Base-by-base conservation (phyloP, 768 basidiomycete species). In the Leccinum longicurvipes region DNA sequence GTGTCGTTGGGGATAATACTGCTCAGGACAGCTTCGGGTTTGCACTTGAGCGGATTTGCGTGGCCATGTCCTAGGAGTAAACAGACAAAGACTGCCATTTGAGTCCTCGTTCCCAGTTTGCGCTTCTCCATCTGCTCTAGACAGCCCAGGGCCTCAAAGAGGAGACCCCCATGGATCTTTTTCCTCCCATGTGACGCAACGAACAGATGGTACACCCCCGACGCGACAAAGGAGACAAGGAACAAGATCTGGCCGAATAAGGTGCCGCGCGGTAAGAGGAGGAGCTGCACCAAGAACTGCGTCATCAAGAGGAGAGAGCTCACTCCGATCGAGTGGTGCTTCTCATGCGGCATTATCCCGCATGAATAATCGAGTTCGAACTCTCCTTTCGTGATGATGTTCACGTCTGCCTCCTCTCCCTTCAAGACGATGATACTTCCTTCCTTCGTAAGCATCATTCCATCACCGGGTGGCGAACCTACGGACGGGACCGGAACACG, bases 241-340 rank as follows among this genome's bases (percentile, higher is more conserved):
- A 65, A 68, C 49, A 66, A 10, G 28, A 73, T 63, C 51, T 74
- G 73, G 15, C 72, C 72, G 19, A 73, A 72, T 34, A 74, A 57
- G 14, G 60, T 62, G 50, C 66, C 53, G 32, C 60, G 65, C 2
- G 70, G 71, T 10, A 71, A 60, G 27, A 72, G 54, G 36, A 74
- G 62, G 29, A 73, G 63, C 46, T 73, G 72, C 9, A 47, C 24
- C 50, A 74, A 47, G 55, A 66, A 71, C 50, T 74, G 72, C 25
- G 41, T 17, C 47, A 63, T 55, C 44, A 72, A 55, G 15, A 72
- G 57, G 47, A 73, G 50, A 19, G 69, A 68, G 51, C 50, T 57
- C 7, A 65, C 2, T 14, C 66, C 70, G 28, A 71, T 53, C 12
- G 27, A 28, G 46, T 60, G 59, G 32, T 59, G 32, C 14, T 59